A percentile compares a stretch with the other conserved stretches of the same genome.
Evolutionary conservation across 768 basidiomycete species (phyloP).

Genomic region (Amanita brunnescens): DNA sequence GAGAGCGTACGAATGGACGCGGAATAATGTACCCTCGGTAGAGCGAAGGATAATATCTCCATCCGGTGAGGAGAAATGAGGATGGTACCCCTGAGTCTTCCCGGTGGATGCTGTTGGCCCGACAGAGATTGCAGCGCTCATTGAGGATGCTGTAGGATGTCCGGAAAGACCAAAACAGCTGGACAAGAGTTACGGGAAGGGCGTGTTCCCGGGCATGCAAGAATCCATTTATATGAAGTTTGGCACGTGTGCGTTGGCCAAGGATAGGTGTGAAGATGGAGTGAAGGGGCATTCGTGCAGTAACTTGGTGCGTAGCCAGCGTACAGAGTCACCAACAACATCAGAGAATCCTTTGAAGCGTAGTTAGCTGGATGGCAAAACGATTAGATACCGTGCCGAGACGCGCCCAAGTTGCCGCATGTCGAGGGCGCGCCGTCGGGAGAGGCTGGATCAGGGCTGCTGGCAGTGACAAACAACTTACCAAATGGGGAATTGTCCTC

Average conservation of each 20-base stretch:
- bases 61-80: constrained; percentile 11
- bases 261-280: not conserved
- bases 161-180: not conserved
- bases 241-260: not conserved
- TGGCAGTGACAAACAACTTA: too few relatives aligned
- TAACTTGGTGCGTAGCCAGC: not conserved
- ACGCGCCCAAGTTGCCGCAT: too few relatives aligned
- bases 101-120: not conserved
- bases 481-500: too few relatives aligned
- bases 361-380: too few relatives aligned
- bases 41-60: constrained; percentile 16
- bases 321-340: not conserved
- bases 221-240: not conserved
- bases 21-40: constrained; percentile 32
- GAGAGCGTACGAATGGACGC: constrained; percentile 39
- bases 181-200: not conserved
- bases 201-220: not conserved
- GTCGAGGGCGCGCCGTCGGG: too few relatives aligned
- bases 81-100: constrained; percentile 6
- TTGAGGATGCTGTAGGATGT: not conserved
- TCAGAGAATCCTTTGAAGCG: not conserved
- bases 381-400: too few relatives aligned
- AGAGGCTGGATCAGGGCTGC: too few relatives aligned
- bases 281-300: not conserved
- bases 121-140: not conserved